Evolutionary conservation across 1,284 basidiomycete species (phyloP), one percentile per base, ranked within the genome.

Genomic region (Fomitopsis betulina): DNA sequence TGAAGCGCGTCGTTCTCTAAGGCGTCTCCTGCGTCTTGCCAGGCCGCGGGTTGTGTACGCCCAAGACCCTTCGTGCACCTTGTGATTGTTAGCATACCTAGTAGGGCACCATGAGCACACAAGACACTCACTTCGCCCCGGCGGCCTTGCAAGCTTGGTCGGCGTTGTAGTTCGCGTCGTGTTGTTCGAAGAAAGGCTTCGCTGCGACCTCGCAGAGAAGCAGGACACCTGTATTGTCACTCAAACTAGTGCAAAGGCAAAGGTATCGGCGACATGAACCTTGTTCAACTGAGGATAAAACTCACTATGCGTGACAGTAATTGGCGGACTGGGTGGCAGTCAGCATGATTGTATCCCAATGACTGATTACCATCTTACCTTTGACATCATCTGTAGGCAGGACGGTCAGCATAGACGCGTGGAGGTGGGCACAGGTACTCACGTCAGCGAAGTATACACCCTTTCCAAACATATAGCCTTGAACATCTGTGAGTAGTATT

Each of bases 391-490:
- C 81, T 84, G 35, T 37, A 55, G 2, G 43, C 6, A 15, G 6
- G 23, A 21, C 25, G 30, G 25, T 47, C 25, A 52, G n/a, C 32
- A 51, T 50, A 52, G 58, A 15, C 25, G 17, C 12, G 7, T 5
- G 2, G 17, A 5, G 13, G 12, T 30, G 13, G 12, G 17, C 32
- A 1, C 10, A 5, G 17, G 13, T 4, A 39, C 81, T 68, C 63
- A 83, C 83, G 71, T 87, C 84, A 12, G 85, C 85, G 57, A 86
- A 84, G 67, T 87, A 87, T 30, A 85, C 81, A 45, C 85, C 86
- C 71, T 87, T 87, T 54, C 85, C 85, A 65, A 87, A 87, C 85
- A 85, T 86, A 67, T 86, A 86, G 0, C 78, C 76, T 64, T 54
- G 33, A 19, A 57, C 55, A 27, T 50, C 52, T 30, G 19, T 58